phyloP scores from a whole-genome alignment of 345 rosid genomes.

The Eucalyptus cloeziana region DNA sequence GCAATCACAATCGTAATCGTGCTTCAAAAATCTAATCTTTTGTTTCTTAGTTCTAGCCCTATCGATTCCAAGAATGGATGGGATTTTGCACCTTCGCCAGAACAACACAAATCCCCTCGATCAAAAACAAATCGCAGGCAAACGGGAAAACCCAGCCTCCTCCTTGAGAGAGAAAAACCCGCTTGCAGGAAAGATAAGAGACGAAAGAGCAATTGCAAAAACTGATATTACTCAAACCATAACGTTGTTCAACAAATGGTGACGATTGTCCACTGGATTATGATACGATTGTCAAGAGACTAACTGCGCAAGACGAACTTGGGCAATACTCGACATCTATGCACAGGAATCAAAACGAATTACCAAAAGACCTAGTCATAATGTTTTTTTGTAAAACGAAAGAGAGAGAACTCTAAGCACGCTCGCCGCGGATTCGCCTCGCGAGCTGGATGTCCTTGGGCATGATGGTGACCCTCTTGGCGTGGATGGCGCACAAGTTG shows the following conservation, averaged over 20 bases:
- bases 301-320: background rate
- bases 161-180: background rate
- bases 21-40: background rate
- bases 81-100: background rate
- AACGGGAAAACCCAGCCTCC: background rate
- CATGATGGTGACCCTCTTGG: conserved; percentile 68
- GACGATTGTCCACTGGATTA: background rate
- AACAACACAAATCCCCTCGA: background rate
- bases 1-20: background rate
- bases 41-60: background rate
- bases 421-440: conserved; percentile 63
- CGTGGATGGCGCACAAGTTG: conserved; percentile 53
- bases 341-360: background rate
- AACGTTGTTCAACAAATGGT: background rate
- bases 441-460: conserved; percentile 62
- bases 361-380: background rate
- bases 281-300: background rate
- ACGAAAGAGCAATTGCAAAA: background rate
- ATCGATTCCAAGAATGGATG: background rate
- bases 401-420: conserved; percentile 15
- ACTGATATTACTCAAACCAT: background rate
- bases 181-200: background rate
- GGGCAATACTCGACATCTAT: background rate
- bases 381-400: background rate
- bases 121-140: background rate